These are phyloP conservation scores for Lagerstroemia speciosa DNA, from an alignment of 345 rosid species.

Conservation along the genomic window DNA sequence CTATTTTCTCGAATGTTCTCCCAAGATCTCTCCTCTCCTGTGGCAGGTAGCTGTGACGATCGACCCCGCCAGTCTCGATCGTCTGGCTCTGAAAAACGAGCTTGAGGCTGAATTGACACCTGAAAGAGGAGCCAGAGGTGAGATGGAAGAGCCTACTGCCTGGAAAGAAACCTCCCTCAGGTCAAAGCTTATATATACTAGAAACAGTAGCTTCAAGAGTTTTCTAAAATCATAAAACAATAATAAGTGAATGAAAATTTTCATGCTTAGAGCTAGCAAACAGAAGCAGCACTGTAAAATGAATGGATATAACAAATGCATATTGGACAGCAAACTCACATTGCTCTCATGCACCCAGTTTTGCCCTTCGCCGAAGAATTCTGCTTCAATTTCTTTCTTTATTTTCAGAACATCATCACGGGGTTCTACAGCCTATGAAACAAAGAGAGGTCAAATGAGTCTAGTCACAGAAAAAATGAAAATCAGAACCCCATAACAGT, in stretches of 20 bases:
- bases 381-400: constrained; percentile 52
- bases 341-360: constrained; percentile 55
- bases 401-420: constrained; percentile 56
- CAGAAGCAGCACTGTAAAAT: not conserved
- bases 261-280: not conserved
- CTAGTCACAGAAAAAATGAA: not conserved
- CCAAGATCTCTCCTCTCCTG: constrained; percentile 70
- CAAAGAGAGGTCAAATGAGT: not conserved
- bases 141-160: not conserved
- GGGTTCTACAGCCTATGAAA: constrained; percentile 29
- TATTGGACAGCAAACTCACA: constrained; percentile 23
- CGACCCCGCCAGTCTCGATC: constrained; percentile 90
- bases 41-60: constrained; percentile 37
- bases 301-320: not conserved
- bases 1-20: constrained; percentile 44
- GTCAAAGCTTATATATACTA: not conserved
- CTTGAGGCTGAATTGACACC: constrained; percentile 41
- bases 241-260: not conserved
- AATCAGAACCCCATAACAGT: not conserved
- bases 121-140: constrained; percentile 10
- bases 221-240: not conserved
- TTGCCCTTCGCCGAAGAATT: constrained; percentile 52
- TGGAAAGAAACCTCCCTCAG: not conserved
- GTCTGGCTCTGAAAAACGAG: constrained; percentile 71
- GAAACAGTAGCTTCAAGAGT: not conserved